Conservation (phyloP, 228 moss, liverwort and hornwort genomes). For the Sphagnum fallax region DNA sequence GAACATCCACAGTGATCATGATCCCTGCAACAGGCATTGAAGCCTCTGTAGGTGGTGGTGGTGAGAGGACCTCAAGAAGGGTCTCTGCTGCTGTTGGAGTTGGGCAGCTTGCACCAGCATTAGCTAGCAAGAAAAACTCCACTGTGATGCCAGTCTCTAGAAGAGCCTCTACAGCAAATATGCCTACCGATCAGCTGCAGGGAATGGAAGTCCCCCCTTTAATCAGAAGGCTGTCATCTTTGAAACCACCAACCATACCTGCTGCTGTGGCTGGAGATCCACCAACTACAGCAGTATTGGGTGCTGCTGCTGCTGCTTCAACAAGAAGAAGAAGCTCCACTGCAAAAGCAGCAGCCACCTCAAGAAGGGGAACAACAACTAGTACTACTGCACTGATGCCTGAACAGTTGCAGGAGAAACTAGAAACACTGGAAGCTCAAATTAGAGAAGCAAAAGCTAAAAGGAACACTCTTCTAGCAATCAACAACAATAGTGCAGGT, state of each 20-base stretch:
- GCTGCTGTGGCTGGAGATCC: too few relatives aligned
- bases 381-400: background rate
- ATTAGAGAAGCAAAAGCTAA: slow-evolving; percentile 15
- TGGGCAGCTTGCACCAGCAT: too few relatives aligned
- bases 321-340: slow-evolving; percentile 15
- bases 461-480: slow-evolving; percentile 7
- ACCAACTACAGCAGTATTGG: background rate
- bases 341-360: slow-evolving; percentile 1
- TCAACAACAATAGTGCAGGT: too few relatives aligned
- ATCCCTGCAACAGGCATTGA: too few relatives aligned
- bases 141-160: background rate
- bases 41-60: background rate
- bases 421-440: slow-evolving; percentile 21
- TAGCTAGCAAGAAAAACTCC: too few relatives aligned
- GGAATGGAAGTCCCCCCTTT: too few relatives aligned
- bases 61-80: slow-evolving; percentile 11
- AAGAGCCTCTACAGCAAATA: background rate
- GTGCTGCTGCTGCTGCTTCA: slow-evolving; percentile 1
- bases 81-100: slow-evolving; percentile 1
- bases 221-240: slow-evolving; percentile 1
- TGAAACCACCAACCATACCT: background rate
- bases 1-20: background rate
- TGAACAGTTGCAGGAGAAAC: slow-evolving; percentile 19
- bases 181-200: too few relatives aligned
- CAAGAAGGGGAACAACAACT: slow-evolving; percentile 1